These are phyloP conservation scores for Kokia cookei DNA, from an alignment of 441 rosid genomes.

Conservation along the genomic window DNA sequence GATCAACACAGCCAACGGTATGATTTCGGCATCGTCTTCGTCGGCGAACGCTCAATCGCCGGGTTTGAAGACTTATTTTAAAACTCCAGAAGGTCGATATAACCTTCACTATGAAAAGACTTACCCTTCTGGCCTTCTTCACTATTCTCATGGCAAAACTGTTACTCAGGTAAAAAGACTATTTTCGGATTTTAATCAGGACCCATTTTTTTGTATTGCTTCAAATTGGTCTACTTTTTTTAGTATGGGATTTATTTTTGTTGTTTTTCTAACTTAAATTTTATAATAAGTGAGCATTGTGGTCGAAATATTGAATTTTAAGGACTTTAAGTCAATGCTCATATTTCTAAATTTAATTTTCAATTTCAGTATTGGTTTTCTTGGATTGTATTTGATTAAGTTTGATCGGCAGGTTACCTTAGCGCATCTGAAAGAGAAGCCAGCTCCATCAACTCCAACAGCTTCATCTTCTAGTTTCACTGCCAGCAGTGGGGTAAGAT, in stretches of 20 bases:
- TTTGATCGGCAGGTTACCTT: slow-evolving; percentile 63
- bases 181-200: too few species aligned
- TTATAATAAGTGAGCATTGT: neutral
- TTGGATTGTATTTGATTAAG: slow-evolving; percentile 9
- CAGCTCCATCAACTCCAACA: slow-evolving; percentile 78
- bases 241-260: neutral
- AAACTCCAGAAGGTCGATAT: slow-evolving; percentile 94
- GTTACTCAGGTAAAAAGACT: slow-evolving; percentile 70
- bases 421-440: slow-evolving; percentile 90
- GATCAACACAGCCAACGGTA: slow-evolving; percentile 81
- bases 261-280: neutral
- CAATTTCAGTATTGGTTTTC: neutral
- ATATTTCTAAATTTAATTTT: neutral
- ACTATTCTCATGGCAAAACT: slow-evolving; percentile 92
- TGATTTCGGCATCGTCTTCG: slow-evolving; percentile 77
- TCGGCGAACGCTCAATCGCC: slow-evolving; percentile 72
- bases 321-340: neutral
- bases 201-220: neutral
- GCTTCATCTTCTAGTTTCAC: slow-evolving; percentile 63
- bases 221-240: neutral
- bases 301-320: slow-evolving; percentile 3
- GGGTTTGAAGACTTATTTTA: slow-evolving; percentile 92
- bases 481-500: slow-evolving; percentile 84
- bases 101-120: slow-evolving; percentile 96
- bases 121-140: slow-evolving; percentile 90